A percentile compares a stretch with the other conserved stretches of the same genome.
Conservation (phyloP, 2,329 filamentous ascomycete species). For the Spiromastix sp. region DNA sequence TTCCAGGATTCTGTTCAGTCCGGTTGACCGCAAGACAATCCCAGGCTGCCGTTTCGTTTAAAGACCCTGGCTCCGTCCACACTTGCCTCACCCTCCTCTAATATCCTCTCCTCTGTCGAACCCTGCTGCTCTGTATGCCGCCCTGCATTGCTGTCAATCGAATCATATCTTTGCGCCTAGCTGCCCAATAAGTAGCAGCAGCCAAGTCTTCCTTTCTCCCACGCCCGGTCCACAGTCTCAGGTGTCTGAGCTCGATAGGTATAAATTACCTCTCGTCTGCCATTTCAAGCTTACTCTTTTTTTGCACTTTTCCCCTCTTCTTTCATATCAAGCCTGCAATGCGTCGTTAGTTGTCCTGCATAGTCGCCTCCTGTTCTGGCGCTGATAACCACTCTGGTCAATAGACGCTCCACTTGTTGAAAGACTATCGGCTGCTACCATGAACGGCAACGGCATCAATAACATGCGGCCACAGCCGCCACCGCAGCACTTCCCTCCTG, state of each 20-base stretch:
- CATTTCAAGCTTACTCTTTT: neutral
- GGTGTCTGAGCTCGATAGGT: no score
- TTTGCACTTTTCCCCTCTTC: neutral
- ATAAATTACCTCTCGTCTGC: neutral
- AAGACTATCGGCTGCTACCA: neutral
- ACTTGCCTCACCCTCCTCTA: constrained; percentile 6
- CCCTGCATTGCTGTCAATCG: neutral
- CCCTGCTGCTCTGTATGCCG: neutral
- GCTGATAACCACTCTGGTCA: neutral
- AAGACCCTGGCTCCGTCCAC: neutral
- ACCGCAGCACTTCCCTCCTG: constrained; percentile 5
- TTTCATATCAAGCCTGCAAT: neutral
- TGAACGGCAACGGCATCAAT: constrained; percentile 1
- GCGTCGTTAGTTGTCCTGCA: neutral
- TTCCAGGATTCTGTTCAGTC: constrained; percentile 1
- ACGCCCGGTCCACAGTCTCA: neutral
- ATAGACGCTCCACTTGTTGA: neutral
- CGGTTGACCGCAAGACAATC: constrained; percentile 6
- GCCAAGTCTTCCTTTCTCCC: neutral
- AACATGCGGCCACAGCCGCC: constrained; percentile 6
- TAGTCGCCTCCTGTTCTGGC: neutral
- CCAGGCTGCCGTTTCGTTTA: no score
- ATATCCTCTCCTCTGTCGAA: neutral
- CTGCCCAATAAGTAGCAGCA: neutral
- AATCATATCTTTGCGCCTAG: neutral